Conservation (phyloP, 257 asterid species). For the Capsicum rhomboideum region DNA sequence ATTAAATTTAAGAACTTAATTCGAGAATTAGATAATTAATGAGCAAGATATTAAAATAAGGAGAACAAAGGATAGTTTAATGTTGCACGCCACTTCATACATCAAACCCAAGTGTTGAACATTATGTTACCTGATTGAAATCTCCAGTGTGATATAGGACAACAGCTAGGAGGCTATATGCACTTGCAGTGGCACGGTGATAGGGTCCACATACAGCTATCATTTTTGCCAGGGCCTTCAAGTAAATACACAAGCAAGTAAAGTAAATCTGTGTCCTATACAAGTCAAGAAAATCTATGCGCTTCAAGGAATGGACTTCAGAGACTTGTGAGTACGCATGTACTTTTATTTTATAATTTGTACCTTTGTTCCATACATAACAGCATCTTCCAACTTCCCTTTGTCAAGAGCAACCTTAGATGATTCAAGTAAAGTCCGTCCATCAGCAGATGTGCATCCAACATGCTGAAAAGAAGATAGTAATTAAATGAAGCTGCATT, state of each 20-base stretch:
- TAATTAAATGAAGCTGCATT: slow-evolving; percentile 4
- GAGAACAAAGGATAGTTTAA: background rate
- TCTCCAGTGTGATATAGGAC: slow-evolving; percentile 99
- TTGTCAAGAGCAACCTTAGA: slow-evolving; percentile 96
- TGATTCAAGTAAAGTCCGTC: slow-evolving; percentile 83
- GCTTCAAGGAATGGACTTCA: background rate
- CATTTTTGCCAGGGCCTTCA: slow-evolving; percentile 94
- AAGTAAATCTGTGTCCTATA: background rate
- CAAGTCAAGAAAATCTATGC: slow-evolving; percentile 1
- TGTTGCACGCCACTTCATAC: background rate
- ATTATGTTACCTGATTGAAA: slow-evolving; percentile 68
- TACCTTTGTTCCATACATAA: slow-evolving; percentile 90
- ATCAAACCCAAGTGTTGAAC: background rate
- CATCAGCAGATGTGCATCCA: slow-evolving; percentile 96
- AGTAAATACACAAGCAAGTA: slow-evolving; percentile 9
- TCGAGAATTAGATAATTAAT: background rate
- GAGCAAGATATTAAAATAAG: background rate
- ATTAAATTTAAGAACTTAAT: background rate
- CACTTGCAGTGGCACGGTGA: slow-evolving; percentile 94
- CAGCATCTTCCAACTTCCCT: slow-evolving; percentile 98
- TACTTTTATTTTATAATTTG: slow-evolving; percentile 3
- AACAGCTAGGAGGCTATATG: slow-evolving; percentile 98
- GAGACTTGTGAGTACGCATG: background rate
- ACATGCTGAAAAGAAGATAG: slow-evolving; percentile 54
- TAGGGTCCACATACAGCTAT: slow-evolving; percentile 97